A percentile compares a stretch with the other conserved stretches of the same genome.
Conservation (phyloP, 2,329 filamentous ascomycete genomes). For the Hypocrella siamensis region DNA sequence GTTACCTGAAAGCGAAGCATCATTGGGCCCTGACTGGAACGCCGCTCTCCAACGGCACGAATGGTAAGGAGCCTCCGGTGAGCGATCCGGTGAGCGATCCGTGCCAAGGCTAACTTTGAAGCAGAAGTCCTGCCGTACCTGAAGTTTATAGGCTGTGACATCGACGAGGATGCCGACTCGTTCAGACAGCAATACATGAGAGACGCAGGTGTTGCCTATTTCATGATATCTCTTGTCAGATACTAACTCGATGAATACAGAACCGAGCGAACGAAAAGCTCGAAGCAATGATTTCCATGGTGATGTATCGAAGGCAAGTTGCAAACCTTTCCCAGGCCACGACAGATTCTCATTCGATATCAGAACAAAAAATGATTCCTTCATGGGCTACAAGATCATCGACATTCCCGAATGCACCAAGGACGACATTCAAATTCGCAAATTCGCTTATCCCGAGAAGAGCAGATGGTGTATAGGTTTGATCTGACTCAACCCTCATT, state of each 20-base stretch:
- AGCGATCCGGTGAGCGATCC: background rate
- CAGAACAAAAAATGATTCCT: conserved; percentile 13
- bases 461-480: conserved; percentile 12
- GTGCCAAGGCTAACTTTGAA: background rate
- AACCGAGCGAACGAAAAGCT: conserved; percentile 5
- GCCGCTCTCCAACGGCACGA: conserved; percentile 15
- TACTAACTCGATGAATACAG: conserved; percentile 2
- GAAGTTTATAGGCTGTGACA: conserved; percentile 13
- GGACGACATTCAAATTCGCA: conserved; percentile 6
- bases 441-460: conserved; percentile 11
- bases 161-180: background rate
- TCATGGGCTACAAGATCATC: conserved; percentile 12
- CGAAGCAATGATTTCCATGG: conserved; percentile 6
- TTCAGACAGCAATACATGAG: conserved; percentile 5
- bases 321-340: background rate
- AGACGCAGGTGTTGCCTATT: conserved; percentile 4
- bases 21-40: conserved; percentile 21
- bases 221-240: background rate
- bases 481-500: background rate
- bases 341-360: background rate
- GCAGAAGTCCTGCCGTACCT: conserved; percentile 21
- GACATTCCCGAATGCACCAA: conserved; percentile 6
- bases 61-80: conserved; percentile 9
- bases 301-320: conserved; percentile 15
- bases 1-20: conserved; percentile 12